A percentile compares a stretch with the other conserved stretches of the same genome.
Evolutionary conservation across 306 rosid genomes (phyloP).

Genomic region (Cicer judaicum): DNA sequence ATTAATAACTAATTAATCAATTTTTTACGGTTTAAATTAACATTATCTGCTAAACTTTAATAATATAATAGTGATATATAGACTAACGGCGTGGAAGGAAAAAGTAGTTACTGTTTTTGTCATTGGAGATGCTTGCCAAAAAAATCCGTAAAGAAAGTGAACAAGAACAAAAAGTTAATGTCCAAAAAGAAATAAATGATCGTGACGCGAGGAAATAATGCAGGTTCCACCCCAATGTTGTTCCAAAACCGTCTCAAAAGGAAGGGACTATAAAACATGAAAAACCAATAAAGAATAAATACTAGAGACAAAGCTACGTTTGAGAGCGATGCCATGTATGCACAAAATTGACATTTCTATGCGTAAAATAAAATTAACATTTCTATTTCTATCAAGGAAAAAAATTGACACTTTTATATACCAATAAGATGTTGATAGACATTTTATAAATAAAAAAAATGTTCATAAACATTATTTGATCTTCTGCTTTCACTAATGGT

Average conservation of each 20-base stretch:
- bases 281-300: slow-evolving; percentile 15
- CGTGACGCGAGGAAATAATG: neutral
- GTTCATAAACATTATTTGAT: no score
- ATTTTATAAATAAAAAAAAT: no score
- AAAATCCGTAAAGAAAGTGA: neutral
- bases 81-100: neutral
- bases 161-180: neutral
- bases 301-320: neutral
- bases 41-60: no score
- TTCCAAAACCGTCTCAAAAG: slow-evolving; percentile 4
- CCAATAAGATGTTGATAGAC: no score
- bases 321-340: neutral
- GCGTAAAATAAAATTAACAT: no score
- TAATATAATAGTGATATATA: no score
- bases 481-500: no score
- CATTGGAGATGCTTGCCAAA: neutral
- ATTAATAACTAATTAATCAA: no score
- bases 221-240: slow-evolving; percentile 1
- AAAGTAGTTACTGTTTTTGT: slow-evolving; percentile 26
- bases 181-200: slow-evolving; percentile 3
- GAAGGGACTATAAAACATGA: slow-evolving; percentile 1
- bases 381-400: no score
- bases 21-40: no score
- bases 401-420: no score
- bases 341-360: no score